Conservation (phyloP, 768 basidiomycete species). For the Mycena amicta region DNA sequence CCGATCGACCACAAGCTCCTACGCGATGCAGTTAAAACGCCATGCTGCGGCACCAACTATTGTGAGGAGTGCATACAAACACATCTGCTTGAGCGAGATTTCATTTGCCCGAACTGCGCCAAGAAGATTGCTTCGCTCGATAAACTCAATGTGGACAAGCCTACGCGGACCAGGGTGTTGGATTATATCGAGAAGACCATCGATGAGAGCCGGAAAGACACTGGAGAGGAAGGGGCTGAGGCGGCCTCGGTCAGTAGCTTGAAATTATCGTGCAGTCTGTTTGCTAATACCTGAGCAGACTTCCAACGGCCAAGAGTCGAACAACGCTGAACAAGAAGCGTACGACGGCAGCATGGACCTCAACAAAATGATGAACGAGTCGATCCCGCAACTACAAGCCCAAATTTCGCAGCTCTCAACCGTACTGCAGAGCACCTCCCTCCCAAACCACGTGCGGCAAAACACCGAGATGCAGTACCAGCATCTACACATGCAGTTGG, state of each 20-base stretch:
- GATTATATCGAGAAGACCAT: conserved; percentile 84
- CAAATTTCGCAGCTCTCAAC: conserved; percentile 79
- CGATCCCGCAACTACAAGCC: conserved; percentile 81
- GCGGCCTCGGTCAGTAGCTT: conserved; percentile 24
- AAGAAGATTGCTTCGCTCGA: conserved; percentile 89
- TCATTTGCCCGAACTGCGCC: conserved; percentile 88
- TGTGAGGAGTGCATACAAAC: conserved; percentile 99
- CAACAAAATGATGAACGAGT: conserved; percentile 71
- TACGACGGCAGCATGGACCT: conserved; percentile 73
- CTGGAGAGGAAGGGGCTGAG: conserved; percentile 46
- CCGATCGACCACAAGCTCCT: conserved; percentile 92
- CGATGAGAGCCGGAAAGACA: conserved; percentile 74
- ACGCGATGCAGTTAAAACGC: conserved; percentile 92
- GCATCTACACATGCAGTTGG: conserved; percentile 76
- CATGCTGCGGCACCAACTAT: conserved; percentile 88
- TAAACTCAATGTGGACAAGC: conserved; percentile 80
- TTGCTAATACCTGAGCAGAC: conserved; percentile 16
- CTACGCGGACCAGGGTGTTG: conserved; percentile 71
- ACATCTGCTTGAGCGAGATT: conserved; percentile 91
- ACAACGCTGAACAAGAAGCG: conserved; percentile 64
- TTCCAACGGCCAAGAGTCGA: conserved; percentile 22
- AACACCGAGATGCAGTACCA: conserved; percentile 84
- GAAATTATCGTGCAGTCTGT: conserved; percentile 42
- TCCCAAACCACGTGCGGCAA: conserved; percentile 73
- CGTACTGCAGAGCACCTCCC: conserved; percentile 77